Evolutionary conservation across 2,329 filamentous ascomycete species (phyloP).

Genomic region (Epichloe glyceriae): DNA sequence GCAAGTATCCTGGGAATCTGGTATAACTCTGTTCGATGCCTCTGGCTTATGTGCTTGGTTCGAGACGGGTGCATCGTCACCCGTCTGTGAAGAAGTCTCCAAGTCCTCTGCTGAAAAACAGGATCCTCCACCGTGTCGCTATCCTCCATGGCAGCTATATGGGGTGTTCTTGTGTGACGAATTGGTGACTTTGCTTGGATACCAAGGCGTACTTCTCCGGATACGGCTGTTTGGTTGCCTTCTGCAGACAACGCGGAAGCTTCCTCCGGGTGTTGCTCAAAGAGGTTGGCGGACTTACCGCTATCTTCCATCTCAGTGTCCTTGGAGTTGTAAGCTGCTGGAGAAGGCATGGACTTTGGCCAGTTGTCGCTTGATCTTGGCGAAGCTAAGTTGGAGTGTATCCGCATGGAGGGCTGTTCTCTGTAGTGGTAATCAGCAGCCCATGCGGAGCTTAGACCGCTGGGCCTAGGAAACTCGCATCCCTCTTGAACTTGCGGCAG

Average conservation of each 20-base stretch:
- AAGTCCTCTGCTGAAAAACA: slow-evolving; percentile 3
- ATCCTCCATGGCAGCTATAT: not conserved
- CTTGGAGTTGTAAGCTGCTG: not conserved
- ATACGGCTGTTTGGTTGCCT: not conserved
- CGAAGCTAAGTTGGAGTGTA: not conserved
- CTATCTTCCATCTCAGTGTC: not conserved
- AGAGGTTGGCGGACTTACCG: slow-evolving; percentile 5
- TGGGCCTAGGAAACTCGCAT: slow-evolving; percentile 20
- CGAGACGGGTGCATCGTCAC: slow-evolving; percentile 2
- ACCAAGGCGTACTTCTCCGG: not conserved
- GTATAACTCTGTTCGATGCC: slow-evolving; percentile 8
- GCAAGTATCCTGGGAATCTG: slow-evolving; percentile 17
- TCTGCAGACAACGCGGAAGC: not conserved
- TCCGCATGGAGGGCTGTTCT: slow-evolving; percentile 6
- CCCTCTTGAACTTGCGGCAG: slow-evolving; percentile 12
- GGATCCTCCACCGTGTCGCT: slow-evolving; percentile 5
- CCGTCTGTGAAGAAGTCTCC: slow-evolving; percentile 1
- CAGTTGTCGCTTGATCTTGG: slow-evolving; percentile 5
- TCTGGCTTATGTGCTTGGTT: slow-evolving; percentile 1
- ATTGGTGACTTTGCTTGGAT: not conserved
- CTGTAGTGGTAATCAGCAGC: slow-evolving; percentile 12
- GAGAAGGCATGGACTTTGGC: not conserved
- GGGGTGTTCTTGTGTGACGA: not conserved
- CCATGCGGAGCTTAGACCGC: slow-evolving; percentile 22
- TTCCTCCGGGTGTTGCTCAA: slow-evolving; percentile 5